Evolutionary conservation across 305 asterid genomes (phyloP), one percentile per base, ranked within the genome.

Genomic region (Rubia tinctorum): DNA sequence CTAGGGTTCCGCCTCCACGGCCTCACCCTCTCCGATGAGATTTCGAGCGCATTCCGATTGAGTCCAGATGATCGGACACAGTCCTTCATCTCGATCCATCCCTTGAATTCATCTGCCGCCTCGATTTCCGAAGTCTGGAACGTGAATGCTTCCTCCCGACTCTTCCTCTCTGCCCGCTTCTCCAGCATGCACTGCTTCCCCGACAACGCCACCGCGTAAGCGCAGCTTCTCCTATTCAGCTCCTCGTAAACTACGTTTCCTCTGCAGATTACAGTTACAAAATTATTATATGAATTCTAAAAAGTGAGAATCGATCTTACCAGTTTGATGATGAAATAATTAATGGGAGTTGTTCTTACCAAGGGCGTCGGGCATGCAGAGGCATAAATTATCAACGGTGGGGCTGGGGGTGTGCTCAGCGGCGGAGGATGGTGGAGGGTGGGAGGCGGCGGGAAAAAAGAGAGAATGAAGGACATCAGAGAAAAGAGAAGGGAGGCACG

Each of bases 161-260:
- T 74, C 55, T 89, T 73, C 0, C 93, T 74, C 0, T 82, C 81
- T 12, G 88, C 70, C 44, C 66, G 84, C 79, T 87, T 88, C 88
- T 91, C 97, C 23, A 90, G 75, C 82, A 90, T 88, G 75, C 97
- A 91, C 13, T 95, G 88, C 74, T 79, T 86, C 51, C 97, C 93
- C 0, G 78, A 18, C 0, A 82, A 84, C 0, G 96, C 87, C 63
- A 91, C 84, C 2, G 96, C 95, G 1, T 71, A 91, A 3, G 89
- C 81, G 63, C 97, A 91, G 7, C 86, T 79, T 15, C 82, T 88
- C 62, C 86, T 79, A 68, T 80, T 80, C 75, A 91, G 74, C 62
- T 88, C 71, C 83, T 90, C 88, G 59, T 96, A 90, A 25, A 79
- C 83, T 14, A 84, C 69, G 17, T 64, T 71, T 47, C 87, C 92